phyloP scores from a whole-genome alignment of 2,329 filamentous ascomycete genomes.

The Talaromyces marneffei region DNA sequence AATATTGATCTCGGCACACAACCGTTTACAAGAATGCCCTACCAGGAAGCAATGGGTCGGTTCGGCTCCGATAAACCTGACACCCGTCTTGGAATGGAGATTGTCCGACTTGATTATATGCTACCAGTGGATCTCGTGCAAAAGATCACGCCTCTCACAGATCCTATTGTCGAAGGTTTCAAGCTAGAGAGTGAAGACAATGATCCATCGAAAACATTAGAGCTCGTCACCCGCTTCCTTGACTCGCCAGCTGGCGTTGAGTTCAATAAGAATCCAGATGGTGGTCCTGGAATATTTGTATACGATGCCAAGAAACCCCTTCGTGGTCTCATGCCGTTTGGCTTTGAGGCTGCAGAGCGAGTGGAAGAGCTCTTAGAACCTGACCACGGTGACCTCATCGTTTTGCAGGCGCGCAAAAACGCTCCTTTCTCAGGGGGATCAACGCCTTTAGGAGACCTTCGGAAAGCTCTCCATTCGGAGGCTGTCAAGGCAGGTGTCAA shows the following conservation, averaged over 20 bases:
- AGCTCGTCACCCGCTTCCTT: slow-evolving; percentile 66
- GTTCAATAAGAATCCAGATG: slow-evolving; percentile 64
- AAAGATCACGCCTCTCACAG: slow-evolving; percentile 65
- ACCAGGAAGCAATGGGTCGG: slow-evolving; percentile 67
- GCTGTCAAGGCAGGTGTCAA: slow-evolving; percentile 61
- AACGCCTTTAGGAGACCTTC: slow-evolving; percentile 64
- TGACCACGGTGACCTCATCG: slow-evolving; percentile 68
- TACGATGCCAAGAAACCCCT: slow-evolving; percentile 69
- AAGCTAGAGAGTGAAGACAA: slow-evolving; percentile 51
- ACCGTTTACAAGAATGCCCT: slow-evolving; percentile 59
- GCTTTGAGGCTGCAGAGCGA: slow-evolving; percentile 62
- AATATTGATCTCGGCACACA: slow-evolving; percentile 37
- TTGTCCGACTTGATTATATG: slow-evolving; percentile 59
- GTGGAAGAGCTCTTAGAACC: slow-evolving; percentile 50
- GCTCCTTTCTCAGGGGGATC: slow-evolving; percentile 66
- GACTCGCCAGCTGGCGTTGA: slow-evolving; percentile 54
- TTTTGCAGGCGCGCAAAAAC: slow-evolving; percentile 71
- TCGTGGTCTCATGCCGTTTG: slow-evolving; percentile 69
- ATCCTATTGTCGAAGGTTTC: slow-evolving; percentile 70
- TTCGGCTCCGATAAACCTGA: slow-evolving; percentile 95
- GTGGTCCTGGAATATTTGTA: slow-evolving; percentile 74
- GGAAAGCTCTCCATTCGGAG: slow-evolving; percentile 62
- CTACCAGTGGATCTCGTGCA: slow-evolving; percentile 59
- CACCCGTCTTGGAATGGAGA: slow-evolving; percentile 65
- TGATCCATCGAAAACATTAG: slow-evolving; percentile 48